These are phyloP conservation scores for Tylopilus felleus DNA, from an alignment of 768 basidiomycete genomes.

Conservation along the genomic window DNA sequence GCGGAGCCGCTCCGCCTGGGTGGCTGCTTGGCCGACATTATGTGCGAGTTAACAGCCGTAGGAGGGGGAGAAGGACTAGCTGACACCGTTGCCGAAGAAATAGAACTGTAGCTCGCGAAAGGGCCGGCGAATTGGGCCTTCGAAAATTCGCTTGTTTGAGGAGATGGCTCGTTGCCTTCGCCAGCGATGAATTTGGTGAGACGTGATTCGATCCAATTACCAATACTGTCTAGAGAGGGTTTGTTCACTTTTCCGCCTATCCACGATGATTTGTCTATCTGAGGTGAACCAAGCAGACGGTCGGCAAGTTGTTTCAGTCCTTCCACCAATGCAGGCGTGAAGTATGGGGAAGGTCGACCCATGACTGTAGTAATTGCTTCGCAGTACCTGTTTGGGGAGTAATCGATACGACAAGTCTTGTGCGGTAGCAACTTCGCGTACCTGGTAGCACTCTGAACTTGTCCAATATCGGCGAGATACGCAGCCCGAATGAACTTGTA, in stretches of 20 bases:
- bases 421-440: slow-evolving; percentile 27
- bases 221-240: slow-evolving; percentile 88
- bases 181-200: slow-evolving; percentile 96
- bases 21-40: slow-evolving; percentile 36
- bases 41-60: slow-evolving; percentile 39
- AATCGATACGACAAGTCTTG: slow-evolving; percentile 1
- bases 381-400: slow-evolving; percentile 74
- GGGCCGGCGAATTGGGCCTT: slow-evolving; percentile 61
- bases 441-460: slow-evolving; percentile 74
- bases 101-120: slow-evolving; percentile 90
- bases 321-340: slow-evolving; percentile 61
- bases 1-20: slow-evolving; percentile 68
- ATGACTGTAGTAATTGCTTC: slow-evolving; percentile 79
- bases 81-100: slow-evolving; percentile 77
- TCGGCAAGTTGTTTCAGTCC: slow-evolving; percentile 78
- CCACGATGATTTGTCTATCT: slow-evolving; percentile 78
- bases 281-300: slow-evolving; percentile 68
- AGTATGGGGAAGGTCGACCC: slow-evolving; percentile 61
- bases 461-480: slow-evolving; percentile 76
- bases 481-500: slow-evolving; percentile 81
- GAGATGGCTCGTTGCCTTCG: slow-evolving; percentile 56
- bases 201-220: slow-evolving; percentile 88
- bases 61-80: slow-evolving; percentile 75
- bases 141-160: slow-evolving; percentile 34
- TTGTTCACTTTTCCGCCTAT: slow-evolving; percentile 82